Base-by-base conservation (phyloP, 495 filamentous ascomycete genomes). In the Acidomyces sp. region DNA sequence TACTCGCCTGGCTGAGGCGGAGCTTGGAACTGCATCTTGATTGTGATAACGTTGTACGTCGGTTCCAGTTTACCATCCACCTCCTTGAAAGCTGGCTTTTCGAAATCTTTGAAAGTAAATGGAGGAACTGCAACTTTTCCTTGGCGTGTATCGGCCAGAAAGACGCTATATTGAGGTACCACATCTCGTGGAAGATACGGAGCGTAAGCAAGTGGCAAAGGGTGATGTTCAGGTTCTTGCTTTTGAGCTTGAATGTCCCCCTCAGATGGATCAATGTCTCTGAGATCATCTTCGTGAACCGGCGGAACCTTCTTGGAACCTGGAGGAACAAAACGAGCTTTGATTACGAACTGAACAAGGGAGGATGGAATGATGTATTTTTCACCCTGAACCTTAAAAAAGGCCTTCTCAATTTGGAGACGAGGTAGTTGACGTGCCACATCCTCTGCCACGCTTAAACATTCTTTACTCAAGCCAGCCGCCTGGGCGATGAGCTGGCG, bases 321-420 rank as follows among this genome's bases (percentile, higher is more conserved):
- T 4, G 90, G 90, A 0, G 90, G 88, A 15, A 95, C 74, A 45
- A 97, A 78, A 42, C 90, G 82, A n/a, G 76, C 84, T 65, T 97
- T 97, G 47, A 97, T 70, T 32, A 97, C 83, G 39, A 97, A 78
- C 37, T 87, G 85, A 32, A 96, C 85, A 32, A 97, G 70, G 49
- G 83, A 90, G 51, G 80, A 80, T n/a, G 90, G 87, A 11, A 85
- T 92, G 56, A 96, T 80, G 57, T 76, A 82, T 43, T 77, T 82
- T 63, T 97, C 90, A 43, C 90, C 90, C 49, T 82, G 78, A 36
- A 97, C 90, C 67, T 97, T 97, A 74, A 97, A 97, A 64, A 92
- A 97, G 2, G 85, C 83, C 64, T 85, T 88, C 57, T 85, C 85
- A n/a, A 96, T 72, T 41, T 80, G 69, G 33, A 96, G 65, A 31